Evolutionary conservation across 495 filamentous ascomycete species (phyloP).

Genomic region (Penicillium cosmopolitanum): DNA sequence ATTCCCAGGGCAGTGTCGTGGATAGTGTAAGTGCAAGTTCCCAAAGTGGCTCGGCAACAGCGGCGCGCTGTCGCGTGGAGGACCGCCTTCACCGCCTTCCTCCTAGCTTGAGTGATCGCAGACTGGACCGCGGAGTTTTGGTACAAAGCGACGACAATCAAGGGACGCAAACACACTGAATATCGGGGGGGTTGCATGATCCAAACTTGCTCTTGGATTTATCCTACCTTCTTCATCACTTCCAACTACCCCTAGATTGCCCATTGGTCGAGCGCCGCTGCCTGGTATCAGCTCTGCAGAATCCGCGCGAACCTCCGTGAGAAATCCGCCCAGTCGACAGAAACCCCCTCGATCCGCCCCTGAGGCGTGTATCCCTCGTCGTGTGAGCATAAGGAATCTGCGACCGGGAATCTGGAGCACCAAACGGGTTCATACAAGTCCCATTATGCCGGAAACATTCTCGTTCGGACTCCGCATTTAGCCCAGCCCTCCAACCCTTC

Average conservation of each 20-base stretch:
- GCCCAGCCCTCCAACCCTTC: slow-evolving; percentile 21
- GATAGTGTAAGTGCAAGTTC: not conserved
- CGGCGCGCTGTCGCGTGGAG: no score
- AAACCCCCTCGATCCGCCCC: not conserved
- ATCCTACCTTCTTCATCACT: not conserved
- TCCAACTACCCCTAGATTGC: not conserved
- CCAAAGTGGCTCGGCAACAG: not conserved
- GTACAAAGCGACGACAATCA: slow-evolving; percentile 11
- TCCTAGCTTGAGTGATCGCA: slow-evolving; percentile 2
- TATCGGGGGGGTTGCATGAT: slow-evolving; percentile 14
- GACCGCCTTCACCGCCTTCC: slow-evolving; percentile 24
- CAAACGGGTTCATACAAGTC: slow-evolving; percentile 12
- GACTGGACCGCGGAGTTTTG: not conserved
- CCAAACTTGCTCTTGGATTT: slow-evolving; percentile 2
- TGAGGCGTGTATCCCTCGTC: slow-evolving; percentile 3
- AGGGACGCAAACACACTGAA: slow-evolving; percentile 18
- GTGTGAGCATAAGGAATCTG: not conserved
- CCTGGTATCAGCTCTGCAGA: slow-evolving; percentile 13
- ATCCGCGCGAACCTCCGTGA: slow-evolving; percentile 10
- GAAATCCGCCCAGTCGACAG: slow-evolving; percentile 15
- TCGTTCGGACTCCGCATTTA: slow-evolving; percentile 27
- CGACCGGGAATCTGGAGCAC: not conserved
- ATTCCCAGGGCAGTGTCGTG: not conserved
- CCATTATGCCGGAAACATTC: slow-evolving; percentile 33
- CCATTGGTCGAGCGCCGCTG: slow-evolving; percentile 12